These are phyloP conservation scores for Amphirosellinia nigrospora DNA, from an alignment of 495 filamentous ascomycete genomes.

Conservation along the genomic window DNA sequence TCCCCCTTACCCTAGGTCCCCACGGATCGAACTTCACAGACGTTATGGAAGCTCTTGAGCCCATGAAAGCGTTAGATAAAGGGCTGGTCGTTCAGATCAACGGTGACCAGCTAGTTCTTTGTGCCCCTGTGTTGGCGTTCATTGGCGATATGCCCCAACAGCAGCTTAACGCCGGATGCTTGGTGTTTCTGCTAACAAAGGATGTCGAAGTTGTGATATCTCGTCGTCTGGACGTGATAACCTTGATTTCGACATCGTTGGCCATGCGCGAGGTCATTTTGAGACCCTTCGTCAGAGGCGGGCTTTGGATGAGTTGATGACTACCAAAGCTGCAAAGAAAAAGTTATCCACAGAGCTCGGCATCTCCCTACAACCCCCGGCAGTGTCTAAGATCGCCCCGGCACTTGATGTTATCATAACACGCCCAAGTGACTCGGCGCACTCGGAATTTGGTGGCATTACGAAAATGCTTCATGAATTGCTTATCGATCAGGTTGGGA, in stretches of 20 bases:
- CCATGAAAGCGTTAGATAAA: not conserved
- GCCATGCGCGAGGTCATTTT: constrained; percentile 1
- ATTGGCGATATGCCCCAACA: constrained; percentile 16
- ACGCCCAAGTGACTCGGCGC: constrained; percentile 9
- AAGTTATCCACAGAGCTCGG: constrained; percentile 4
- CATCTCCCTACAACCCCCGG: not conserved
- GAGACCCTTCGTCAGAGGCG: constrained; percentile 5
- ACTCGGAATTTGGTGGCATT: constrained; percentile 11
- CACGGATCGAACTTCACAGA: constrained; percentile 9
- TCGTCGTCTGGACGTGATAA: not conserved
- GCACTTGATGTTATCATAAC: constrained; percentile 8
- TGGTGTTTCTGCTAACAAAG: constrained; percentile 15
- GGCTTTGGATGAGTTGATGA: not conserved
- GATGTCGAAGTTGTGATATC: constrained; percentile 18
- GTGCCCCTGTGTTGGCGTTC: not conserved
- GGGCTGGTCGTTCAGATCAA: not conserved
- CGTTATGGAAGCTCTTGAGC: not conserved
- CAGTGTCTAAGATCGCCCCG: not conserved
- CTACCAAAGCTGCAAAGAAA: not conserved
- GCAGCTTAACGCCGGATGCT: constrained; percentile 11
- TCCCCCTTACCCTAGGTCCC: constrained; percentile 15
- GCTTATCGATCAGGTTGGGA: too few relatives aligned
- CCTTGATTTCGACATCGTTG: constrained; percentile 7
- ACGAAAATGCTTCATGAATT: constrained; percentile 15
- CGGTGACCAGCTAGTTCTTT: not conserved